Conservation (phyloP, 1,284 basidiomycete genomes). For the Grifola frondosa region DNA sequence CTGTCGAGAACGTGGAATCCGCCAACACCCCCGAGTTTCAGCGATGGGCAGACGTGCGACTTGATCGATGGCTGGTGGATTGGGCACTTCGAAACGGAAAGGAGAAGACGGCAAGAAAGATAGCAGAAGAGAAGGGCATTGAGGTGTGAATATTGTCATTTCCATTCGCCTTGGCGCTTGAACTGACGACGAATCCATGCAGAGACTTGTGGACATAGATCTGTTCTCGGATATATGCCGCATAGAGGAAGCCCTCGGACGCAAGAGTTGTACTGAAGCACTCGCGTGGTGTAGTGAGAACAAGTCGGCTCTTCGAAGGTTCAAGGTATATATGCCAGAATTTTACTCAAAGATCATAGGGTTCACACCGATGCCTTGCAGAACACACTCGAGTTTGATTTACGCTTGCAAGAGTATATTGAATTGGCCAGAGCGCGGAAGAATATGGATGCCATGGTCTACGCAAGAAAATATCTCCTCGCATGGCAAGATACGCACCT, state of each 20-base stretch:
- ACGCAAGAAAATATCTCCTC: slow-evolving; percentile 80
- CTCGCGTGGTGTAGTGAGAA: slow-evolving; percentile 97
- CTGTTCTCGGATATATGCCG: slow-evolving; percentile 85
- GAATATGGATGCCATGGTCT: slow-evolving; percentile 77
- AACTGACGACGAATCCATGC: slow-evolving; percentile 5
- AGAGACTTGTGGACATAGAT: slow-evolving; percentile 89
- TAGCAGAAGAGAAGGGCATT: slow-evolving; percentile 71
- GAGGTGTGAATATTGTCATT: slow-evolving; percentile 47
- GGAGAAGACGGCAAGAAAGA: slow-evolving; percentile 64
- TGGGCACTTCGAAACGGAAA: slow-evolving; percentile 82
- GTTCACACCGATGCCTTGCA: slow-evolving; percentile 33
- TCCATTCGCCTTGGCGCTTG: not conserved
- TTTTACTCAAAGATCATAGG: too few species aligned
- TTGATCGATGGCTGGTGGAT: slow-evolving; percentile 92
- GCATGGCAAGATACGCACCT: slow-evolving; percentile 83
- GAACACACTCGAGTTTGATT: slow-evolving; percentile 94
- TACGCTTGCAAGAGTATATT: slow-evolving; percentile 95
- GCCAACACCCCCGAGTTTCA: slow-evolving; percentile 58
- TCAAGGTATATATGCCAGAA: slow-evolving; percentile 66
- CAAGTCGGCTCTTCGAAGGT: slow-evolving; percentile 86
- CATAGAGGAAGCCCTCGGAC: slow-evolving; percentile 79
- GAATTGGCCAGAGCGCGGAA: slow-evolving; percentile 80
- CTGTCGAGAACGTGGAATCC: slow-evolving; percentile 55
- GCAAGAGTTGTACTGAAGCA: slow-evolving; percentile 83
- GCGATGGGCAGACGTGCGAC: slow-evolving; percentile 75